phyloP scores from a whole-genome alignment of 202 grass and related monocot genomes.

The Panicum hallii region DNA sequence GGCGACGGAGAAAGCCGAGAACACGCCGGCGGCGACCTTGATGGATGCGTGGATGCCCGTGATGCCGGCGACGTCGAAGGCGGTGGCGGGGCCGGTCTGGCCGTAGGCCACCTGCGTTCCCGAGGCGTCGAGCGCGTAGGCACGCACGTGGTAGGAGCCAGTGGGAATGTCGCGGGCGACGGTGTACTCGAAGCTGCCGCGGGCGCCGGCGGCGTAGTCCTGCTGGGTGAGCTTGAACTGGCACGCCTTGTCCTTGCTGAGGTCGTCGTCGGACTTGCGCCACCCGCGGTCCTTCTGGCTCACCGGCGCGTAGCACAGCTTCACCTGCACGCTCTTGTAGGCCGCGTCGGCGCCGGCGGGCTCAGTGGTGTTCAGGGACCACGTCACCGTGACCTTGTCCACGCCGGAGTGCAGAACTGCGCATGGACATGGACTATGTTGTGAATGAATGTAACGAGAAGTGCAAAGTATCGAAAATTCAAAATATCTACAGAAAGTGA shows the following conservation, averaged over 20 bases:
- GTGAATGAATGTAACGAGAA: neutral
- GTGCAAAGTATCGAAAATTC: neutral
- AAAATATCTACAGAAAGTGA: too few species aligned
- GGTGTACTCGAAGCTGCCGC: slow-evolving; percentile 44
- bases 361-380: slow-evolving; percentile 48
- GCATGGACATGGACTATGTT: neutral
- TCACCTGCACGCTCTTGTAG: slow-evolving; percentile 69
- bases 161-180: slow-evolving; percentile 61
- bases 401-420: slow-evolving; percentile 66
- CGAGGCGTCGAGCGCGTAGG: slow-evolving; percentile 63
- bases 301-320: slow-evolving; percentile 77
- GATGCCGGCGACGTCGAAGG: slow-evolving; percentile 63
- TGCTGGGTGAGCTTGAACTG: slow-evolving; percentile 64
- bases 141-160: slow-evolving; percentile 70
- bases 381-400: slow-evolving; percentile 60
- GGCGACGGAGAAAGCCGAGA: slow-evolving; percentile 81
- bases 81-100: slow-evolving; percentile 50
- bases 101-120: slow-evolving; percentile 72
- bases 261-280: slow-evolving; percentile 62
- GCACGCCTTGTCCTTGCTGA: slow-evolving; percentile 97
- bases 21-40: slow-evolving; percentile 74
- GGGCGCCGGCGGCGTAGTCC: slow-evolving; percentile 37
- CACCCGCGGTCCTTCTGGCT: slow-evolving; percentile 85
- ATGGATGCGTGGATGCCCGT: slow-evolving; percentile 64
- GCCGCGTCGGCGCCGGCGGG: slow-evolving; percentile 8